Percentiles rank a stretch among this genome's conserved stretches.
Evolutionary conservation across 106 monocot genomes (phyloP).

Genomic region (Acanthochlamys bracteata): DNA sequence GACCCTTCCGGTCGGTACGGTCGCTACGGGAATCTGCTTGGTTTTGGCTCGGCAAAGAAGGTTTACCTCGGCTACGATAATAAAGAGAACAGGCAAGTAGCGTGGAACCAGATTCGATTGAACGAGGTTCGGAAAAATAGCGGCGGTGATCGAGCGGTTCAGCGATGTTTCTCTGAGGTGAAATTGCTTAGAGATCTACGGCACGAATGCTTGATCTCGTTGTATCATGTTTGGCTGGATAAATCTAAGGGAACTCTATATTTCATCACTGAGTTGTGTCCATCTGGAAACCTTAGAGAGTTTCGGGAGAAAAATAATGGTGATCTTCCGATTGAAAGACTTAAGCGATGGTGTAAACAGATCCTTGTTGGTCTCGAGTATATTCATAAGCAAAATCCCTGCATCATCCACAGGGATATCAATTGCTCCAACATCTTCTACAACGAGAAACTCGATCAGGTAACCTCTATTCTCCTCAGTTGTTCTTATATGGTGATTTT

Average conservation of each 20-base stretch:
- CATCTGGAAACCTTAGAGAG: slow-evolving; percentile 62
- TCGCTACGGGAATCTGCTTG: slow-evolving; percentile 58
- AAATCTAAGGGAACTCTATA: slow-evolving; percentile 31
- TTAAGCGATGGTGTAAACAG: slow-evolving; percentile 86
- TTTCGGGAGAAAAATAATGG: slow-evolving; percentile 65
- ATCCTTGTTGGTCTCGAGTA: slow-evolving; percentile 66
- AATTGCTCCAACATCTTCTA: slow-evolving; percentile 92
- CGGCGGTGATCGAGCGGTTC: slow-evolving; percentile 23
- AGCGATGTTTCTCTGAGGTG: slow-evolving; percentile 55
- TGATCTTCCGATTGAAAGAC: slow-evolving; percentile 60
- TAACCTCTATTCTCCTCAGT: no score
- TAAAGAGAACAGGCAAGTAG: slow-evolving; percentile 79
- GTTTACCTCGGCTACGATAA: slow-evolving; percentile 88
- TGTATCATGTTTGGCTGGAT: slow-evolving; percentile 49
- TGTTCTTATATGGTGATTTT: no score
- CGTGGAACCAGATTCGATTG: slow-evolving; percentile 77
- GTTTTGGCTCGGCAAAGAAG: slow-evolving; percentile 58
- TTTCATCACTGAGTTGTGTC: slow-evolving; percentile 93
- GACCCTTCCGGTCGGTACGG: slow-evolving; percentile 81
- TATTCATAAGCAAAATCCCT: slow-evolving; percentile 69
- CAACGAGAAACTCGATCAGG: slow-evolving; percentile 75
- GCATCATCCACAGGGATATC: slow-evolving; percentile 87
- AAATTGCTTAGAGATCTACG: slow-evolving; percentile 49
- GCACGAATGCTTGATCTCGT: slow-evolving; percentile 56
- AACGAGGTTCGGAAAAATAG: slow-evolving; percentile 17